Percentiles rank a stretch among this genome's conserved stretches.
Evolutionary conservation across 176 grass and related monocot species (phyloP).

Genomic region (Cymbopogon citratus): DNA sequence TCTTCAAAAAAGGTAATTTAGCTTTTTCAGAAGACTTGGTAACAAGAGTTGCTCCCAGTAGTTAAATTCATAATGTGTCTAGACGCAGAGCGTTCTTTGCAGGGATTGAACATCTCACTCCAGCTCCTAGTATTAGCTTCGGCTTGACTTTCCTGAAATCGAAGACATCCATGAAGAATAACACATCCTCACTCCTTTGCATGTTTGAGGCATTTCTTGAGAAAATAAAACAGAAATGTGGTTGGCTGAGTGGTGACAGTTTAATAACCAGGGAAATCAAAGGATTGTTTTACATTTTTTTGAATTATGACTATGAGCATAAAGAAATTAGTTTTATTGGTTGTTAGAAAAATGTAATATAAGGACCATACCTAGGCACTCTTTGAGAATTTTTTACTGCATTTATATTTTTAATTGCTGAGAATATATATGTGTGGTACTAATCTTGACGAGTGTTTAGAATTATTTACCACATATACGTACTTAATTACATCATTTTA

Average conservation of each 20-base stretch:
- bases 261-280: background rate
- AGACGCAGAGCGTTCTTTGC: constrained; percentile 73
- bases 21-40: constrained; percentile 44
- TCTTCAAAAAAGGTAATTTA: no score
- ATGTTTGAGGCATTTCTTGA: background rate
- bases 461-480: background rate
- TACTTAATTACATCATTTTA: background rate
- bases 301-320: background rate
- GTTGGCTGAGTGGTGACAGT: background rate
- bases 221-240: background rate
- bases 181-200: no score
- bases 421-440: background rate
- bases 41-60: constrained; percentile 40
- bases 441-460: background rate
- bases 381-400: background rate
- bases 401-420: background rate
- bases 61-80: constrained; percentile 93
- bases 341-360: background rate
- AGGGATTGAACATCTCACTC: constrained; percentile 87
- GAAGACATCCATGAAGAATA: no score
- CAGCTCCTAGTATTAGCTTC: constrained; percentile 66
- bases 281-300: background rate
- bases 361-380: background rate
- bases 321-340: background rate
- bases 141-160: constrained; percentile 67